Evolutionary conservation across 164 flowering plant species (phyloP), one percentile per base, ranked within the genome.

Genomic region (Houttuynia cordata): DNA sequence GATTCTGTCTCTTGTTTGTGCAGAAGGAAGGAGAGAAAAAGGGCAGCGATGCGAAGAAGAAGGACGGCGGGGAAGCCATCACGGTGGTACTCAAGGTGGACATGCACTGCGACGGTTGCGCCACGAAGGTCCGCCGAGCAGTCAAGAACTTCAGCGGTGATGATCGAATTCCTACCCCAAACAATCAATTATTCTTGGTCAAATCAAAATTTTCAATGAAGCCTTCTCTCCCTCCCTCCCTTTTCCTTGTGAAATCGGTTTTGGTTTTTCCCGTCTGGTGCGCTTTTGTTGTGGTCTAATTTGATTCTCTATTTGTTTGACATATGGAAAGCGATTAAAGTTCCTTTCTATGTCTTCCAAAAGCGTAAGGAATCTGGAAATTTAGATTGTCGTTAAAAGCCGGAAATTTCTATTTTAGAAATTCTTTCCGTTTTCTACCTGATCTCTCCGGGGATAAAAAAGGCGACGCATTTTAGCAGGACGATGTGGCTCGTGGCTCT

Each of bases 31-130:
- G 57, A 13, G 62, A 18, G 24, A 50, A 74, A 73, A 69, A 68
- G 58, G 67, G 59, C 10, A 47, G 47, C 59, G 74, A 61, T 4
- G 68, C 21, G 18, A 50, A 73, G 62, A 67, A 78, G 59, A 71
- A 76, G 53, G 86, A 64, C 34, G 49, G 49, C 49, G 88, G 70
- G 34, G 82, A 75, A 0, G 24, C 67, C 7, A 53, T 66, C 65
- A 66, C 91, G 60, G 75, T 71, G 53, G 84, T 91, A 24, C 65
- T 77, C 57, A 92, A 85, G 74, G 64, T 87, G 12, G 95, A 92
- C 62, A 69, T 92, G 88, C 98, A 92, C 76, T 92, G 98, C 58
- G 89, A 85, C 39, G 96, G 96, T 0, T 92, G 98, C 56, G 93
- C 88, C 4, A 75, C 77, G 71, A 91, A 85, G 74, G 73, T 88